phyloP scores from a whole-genome alignment of 257 asterid species.

The Penstemon eatonii region DNA sequence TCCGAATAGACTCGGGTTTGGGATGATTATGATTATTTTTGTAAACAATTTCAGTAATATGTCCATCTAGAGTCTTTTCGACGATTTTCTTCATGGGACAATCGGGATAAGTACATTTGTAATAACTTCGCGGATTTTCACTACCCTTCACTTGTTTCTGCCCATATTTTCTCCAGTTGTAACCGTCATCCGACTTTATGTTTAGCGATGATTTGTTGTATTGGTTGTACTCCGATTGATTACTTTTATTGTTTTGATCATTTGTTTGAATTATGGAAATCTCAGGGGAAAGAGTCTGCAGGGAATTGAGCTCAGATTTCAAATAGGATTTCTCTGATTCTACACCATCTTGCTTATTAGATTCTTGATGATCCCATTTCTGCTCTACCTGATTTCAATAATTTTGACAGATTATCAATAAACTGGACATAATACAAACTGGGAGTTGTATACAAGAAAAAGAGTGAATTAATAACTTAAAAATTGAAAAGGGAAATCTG shows the following conservation, averaged over 20 bases:
- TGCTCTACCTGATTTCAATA: constrained; percentile 42
- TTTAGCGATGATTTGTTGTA: constrained; percentile 41
- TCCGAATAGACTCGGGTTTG: constrained; percentile 68
- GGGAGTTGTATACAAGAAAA: not conserved
- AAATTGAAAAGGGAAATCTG: not conserved
- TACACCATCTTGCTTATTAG: constrained; percentile 32
- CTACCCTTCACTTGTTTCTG: constrained; percentile 93
- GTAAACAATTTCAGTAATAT: constrained; percentile 73
- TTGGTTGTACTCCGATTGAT: constrained; percentile 29
- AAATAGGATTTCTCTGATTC: constrained; percentile 29
- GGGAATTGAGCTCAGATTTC: constrained; percentile 33
- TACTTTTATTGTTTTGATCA: constrained; percentile 26
- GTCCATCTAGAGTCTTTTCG: constrained; percentile 68
- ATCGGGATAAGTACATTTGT: constrained; percentile 72
- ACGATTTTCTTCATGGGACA: constrained; percentile 80
- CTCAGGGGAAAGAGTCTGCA: constrained; percentile 48
- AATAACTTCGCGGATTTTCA: constrained; percentile 86
- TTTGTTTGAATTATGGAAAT: constrained; percentile 36
- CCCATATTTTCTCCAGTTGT: constrained; percentile 91
- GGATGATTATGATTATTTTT: constrained; percentile 80
- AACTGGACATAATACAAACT: too few species aligned
- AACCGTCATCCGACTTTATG: constrained; percentile 67
- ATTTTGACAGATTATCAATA: not conserved
- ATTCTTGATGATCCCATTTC: constrained; percentile 46
- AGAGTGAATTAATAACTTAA: not conserved